Conservation (phyloP, 768 basidiomycete genomes). For the Amanita pseudoporphyria region DNA sequence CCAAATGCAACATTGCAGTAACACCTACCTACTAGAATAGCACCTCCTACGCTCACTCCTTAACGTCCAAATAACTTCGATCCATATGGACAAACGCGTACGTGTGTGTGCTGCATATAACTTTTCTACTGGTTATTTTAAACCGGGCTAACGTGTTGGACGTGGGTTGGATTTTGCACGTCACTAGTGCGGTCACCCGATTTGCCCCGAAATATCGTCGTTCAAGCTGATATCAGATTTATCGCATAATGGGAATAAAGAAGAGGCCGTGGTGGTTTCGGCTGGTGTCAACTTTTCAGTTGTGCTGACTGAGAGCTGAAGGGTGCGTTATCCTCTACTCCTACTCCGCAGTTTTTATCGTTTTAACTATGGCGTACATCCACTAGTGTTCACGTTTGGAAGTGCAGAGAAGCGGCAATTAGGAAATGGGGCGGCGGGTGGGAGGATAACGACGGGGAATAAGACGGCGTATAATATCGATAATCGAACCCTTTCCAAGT, state of each 20-base stretch:
- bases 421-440: conserved; percentile 90
- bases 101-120: no score
- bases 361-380: not conserved
- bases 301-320: conserved; percentile 71
- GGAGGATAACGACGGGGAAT: conserved; percentile 78
- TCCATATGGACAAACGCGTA: conserved; percentile 81
- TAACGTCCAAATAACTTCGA: conserved; percentile 63
- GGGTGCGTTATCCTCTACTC: no score
- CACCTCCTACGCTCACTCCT: conserved; percentile 83
- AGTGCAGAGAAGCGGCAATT: conserved; percentile 91
- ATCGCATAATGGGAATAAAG: conserved; percentile 45
- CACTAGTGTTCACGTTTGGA: conserved; percentile 76
- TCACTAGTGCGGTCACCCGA: conserved; percentile 59
- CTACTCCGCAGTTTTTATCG: no score
- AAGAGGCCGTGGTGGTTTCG: conserved; percentile 60
- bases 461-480: conserved; percentile 77
- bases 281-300: conserved; percentile 83
- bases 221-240: conserved; percentile 61
- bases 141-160: no score
- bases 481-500: conserved; percentile 67
- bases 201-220: conserved; percentile 50
- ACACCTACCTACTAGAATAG: conserved; percentile 79
- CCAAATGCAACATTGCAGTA: no score
- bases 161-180: no score
- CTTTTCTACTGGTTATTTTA: no score